A percentile compares a stretch with the other conserved stretches of the same genome.
phyloP scores from a whole-genome alignment of 768 basidiomycete genomes.

The Lentinula lateritia region DNA sequence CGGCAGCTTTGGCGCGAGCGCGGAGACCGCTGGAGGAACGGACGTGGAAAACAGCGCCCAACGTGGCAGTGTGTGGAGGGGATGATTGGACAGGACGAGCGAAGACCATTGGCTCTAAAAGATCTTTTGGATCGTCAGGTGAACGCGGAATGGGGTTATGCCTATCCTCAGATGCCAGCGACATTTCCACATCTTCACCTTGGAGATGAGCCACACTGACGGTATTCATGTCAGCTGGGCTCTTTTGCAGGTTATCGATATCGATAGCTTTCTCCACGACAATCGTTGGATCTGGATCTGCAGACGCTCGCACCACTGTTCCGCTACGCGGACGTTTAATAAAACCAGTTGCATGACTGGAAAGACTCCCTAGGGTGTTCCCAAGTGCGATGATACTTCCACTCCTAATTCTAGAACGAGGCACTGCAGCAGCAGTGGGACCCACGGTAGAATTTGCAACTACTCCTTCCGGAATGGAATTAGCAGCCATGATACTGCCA shows the following conservation, averaged over 20 bases:
- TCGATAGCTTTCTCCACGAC: not conserved
- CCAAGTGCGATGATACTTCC: slow-evolving; percentile 5
- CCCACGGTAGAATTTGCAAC: not conserved
- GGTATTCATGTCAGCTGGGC: not conserved
- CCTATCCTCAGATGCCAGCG: not conserved
- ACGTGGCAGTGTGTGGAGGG: not conserved
- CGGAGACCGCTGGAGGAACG: not conserved
- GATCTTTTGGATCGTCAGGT: not conserved
- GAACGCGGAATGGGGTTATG: not conserved
- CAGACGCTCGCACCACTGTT: not conserved
- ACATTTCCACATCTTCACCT: not conserved
- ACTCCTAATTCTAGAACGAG: slow-evolving; percentile 1
- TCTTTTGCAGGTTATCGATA: not conserved
- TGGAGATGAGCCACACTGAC: not conserved
- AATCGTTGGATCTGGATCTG: not conserved
- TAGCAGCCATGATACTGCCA: not conserved
- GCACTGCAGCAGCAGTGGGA: not conserved
- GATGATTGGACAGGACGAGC: not conserved
- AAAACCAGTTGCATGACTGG: not conserved
- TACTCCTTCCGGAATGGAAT: not conserved
- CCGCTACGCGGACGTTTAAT: slow-evolving; percentile 3
- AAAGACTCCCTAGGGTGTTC: not conserved
- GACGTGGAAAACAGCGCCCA: not conserved
- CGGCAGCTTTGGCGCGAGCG: slow-evolving; percentile 1
- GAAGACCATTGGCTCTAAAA: not conserved